Base-by-base conservation (phyloP, 257 asterid genomes). In the Henckelia pumila region DNA sequence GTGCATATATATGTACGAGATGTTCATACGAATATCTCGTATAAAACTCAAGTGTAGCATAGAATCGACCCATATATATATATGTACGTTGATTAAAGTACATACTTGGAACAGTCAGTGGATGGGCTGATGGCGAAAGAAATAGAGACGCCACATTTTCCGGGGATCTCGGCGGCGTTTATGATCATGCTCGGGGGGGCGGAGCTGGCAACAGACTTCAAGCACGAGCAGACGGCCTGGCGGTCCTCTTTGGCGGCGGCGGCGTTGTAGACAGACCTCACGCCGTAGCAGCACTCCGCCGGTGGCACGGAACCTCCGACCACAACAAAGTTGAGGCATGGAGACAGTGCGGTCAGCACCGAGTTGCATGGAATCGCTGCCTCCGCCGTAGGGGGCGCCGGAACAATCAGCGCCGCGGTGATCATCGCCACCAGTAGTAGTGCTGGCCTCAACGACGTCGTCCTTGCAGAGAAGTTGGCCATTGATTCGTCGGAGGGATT, bases 61-160 rank as follows among this genome's bases (percentile, higher is more conserved):
- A n/a, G n/a, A n/a, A n/a, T n/a, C n/a, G n/a, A n/a, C n/a, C n/a
- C n/a, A n/a, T n/a, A n/a, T n/a, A n/a, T n/a, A n/a, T n/a, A n/a
- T n/a, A n/a, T n/a, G n/a, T n/a, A n/a, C n/a, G n/a, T n/a, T n/a
- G n/a, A n/a, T n/a, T n/a, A n/a, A n/a, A n/a, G n/a, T n/a, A n/a
- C 28, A 8, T 70, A 82, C 86, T 47, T 67, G 72, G 81, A 33
- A 77, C 95, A 88, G 56, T 85, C 84, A 25, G 76, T 71, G 77
- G 73, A 70, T 53, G 86, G 85, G 77, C 78, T 74, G 76, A 88
- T 69, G 77, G 70, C 55, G 79, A 80, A 88, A 0, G 95, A 90
- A 52, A 83, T 73, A 33, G 4, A 35, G 75, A 82, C 80, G 7
- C 84, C 84, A 66, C 95, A 88, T 47, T 50, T 50, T 13, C 65